phyloP scores from a whole-genome alignment of 1,139 yeast genomes.

The Hanseniaspora uvarum region DNA sequence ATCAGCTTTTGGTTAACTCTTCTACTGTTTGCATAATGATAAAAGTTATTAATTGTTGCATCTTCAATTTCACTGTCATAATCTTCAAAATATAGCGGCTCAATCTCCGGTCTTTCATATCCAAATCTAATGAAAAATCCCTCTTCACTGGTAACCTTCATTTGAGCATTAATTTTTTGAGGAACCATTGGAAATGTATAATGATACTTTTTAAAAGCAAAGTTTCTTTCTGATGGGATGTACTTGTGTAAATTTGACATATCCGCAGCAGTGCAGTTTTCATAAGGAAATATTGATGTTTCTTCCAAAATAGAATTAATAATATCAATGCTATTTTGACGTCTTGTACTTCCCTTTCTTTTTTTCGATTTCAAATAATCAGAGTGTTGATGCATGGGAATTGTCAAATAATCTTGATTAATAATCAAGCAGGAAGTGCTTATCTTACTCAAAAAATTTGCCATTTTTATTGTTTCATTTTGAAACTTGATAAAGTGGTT shows the following conservation, averaged over 20 bases:
- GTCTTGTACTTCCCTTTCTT: not conserved
- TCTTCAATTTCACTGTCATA: not conserved
- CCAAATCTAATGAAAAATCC: slow-evolving; percentile 16
- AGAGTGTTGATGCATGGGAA: slow-evolving; percentile 5
- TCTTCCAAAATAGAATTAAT: slow-evolving; percentile 1
- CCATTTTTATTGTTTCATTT: slow-evolving; percentile 31
- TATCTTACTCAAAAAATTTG: slow-evolving; percentile 26
- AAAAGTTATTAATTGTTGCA: not conserved
- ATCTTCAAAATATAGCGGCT: not conserved
- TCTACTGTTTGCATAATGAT: slow-evolving; percentile 12
- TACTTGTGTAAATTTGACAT: slow-evolving; percentile 5
- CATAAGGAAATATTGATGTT: slow-evolving; percentile 1
- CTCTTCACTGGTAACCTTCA: slow-evolving; percentile 6
- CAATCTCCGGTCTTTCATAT: slow-evolving; percentile 9
- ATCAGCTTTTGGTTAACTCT: not conserved
- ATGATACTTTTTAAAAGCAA: slow-evolving; percentile 5
- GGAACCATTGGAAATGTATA: slow-evolving; percentile 11
- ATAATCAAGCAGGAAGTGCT: slow-evolving; percentile 9
- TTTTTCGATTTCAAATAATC: not conserved
- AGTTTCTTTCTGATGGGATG: not conserved
- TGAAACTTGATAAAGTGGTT: slow-evolving; percentile 29
- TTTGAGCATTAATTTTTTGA: not conserved
- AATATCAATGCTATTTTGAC: not conserved
- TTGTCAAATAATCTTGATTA: slow-evolving; percentile 15
- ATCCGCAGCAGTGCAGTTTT: slow-evolving; percentile 2